These are phyloP conservation scores for Fusarium humuli DNA, from an alignment of 2,329 filamentous ascomycete genomes.

Conservation along the genomic window DNA sequence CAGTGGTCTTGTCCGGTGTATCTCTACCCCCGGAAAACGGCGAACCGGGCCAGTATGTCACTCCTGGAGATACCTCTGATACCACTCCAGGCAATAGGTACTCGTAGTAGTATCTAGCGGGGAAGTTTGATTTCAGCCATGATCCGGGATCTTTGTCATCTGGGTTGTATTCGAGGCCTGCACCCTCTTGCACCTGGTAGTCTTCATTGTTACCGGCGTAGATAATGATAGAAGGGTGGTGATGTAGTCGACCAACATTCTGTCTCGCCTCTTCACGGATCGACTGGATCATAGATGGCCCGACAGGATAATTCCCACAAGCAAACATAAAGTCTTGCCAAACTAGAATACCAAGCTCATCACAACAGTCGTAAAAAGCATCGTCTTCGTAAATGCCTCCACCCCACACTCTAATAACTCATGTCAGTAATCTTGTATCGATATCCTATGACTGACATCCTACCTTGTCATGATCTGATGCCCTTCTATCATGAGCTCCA, in stretches of 20 bases:
- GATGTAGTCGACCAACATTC: background rate
- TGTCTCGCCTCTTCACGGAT: background rate
- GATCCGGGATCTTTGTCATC: background rate
- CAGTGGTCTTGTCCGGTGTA: background rate
- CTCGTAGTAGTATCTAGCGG: slow-evolving; percentile 4
- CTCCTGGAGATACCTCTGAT: background rate
- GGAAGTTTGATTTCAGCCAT: slow-evolving; percentile 8
- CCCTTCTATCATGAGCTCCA: slow-evolving; percentile 3
- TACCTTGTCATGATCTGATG: slow-evolving; percentile 10
- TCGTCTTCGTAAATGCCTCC: slow-evolving; percentile 6
- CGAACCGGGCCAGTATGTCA: background rate
- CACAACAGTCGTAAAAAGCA: slow-evolving; percentile 4
- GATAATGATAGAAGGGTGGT: background rate
- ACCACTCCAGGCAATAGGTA: background rate
- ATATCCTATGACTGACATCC: too few species aligned
- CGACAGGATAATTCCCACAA: slow-evolving; percentile 2
- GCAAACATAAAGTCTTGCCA: slow-evolving; percentile 17
- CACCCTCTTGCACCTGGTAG: slow-evolving; percentile 4
- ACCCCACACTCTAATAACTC: background rate
- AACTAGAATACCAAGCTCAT: slow-evolving; percentile 2
- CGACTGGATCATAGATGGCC: background rate
- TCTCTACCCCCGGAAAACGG: background rate
- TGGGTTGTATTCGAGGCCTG: background rate
- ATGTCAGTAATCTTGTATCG: too few species aligned
- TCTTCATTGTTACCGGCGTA: slow-evolving; percentile 8